phyloP scores from a whole-genome alignment of 495 filamentous ascomycete genomes.

The Penicillium lividum region DNA sequence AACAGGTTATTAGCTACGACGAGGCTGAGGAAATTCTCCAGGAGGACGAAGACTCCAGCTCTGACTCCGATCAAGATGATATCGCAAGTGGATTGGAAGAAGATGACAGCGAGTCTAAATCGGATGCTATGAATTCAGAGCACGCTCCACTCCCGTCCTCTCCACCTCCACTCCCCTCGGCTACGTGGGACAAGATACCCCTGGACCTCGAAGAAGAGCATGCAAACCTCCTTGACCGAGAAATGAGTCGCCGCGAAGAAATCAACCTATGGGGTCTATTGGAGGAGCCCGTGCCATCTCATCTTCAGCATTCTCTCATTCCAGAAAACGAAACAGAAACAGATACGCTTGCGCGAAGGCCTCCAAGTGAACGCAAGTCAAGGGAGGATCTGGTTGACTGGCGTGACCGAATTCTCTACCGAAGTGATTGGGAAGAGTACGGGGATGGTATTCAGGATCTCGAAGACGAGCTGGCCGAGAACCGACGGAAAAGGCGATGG shows the following conservation, averaged over 20 bases:
- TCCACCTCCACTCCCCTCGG: background rate
- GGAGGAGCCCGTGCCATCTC: slow-evolving; percentile 23
- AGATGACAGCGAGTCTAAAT: slow-evolving; percentile 16
- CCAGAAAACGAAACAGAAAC: slow-evolving; percentile 18
- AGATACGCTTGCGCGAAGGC: slow-evolving; percentile 12
- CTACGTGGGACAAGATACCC: background rate
- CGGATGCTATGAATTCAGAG: background rate
- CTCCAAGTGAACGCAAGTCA: slow-evolving; percentile 29
- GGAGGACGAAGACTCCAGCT: slow-evolving; percentile 25
- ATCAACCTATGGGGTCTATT: slow-evolving; percentile 55
- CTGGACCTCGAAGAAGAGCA: slow-evolving; percentile 47
- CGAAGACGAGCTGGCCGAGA: slow-evolving; percentile 34
- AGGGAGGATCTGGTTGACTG: slow-evolving; percentile 42
- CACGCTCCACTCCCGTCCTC: background rate
- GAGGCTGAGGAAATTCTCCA: slow-evolving; percentile 56
- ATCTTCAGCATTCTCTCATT: slow-evolving; percentile 14
- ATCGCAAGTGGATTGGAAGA: slow-evolving; percentile 13
- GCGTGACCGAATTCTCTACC: slow-evolving; percentile 46
- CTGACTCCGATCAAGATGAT: background rate
- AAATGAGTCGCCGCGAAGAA: slow-evolving; percentile 57
- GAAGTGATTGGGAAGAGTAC: slow-evolving; percentile 53
- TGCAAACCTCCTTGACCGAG: slow-evolving; percentile 54
- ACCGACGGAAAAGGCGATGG: slow-evolving; percentile 36
- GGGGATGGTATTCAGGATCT: slow-evolving; percentile 33
- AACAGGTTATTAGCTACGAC: slow-evolving; percentile 42